Evolutionary conservation across 495 filamentous ascomycete species (phyloP).

Genomic region (Penicillium mononematosum): DNA sequence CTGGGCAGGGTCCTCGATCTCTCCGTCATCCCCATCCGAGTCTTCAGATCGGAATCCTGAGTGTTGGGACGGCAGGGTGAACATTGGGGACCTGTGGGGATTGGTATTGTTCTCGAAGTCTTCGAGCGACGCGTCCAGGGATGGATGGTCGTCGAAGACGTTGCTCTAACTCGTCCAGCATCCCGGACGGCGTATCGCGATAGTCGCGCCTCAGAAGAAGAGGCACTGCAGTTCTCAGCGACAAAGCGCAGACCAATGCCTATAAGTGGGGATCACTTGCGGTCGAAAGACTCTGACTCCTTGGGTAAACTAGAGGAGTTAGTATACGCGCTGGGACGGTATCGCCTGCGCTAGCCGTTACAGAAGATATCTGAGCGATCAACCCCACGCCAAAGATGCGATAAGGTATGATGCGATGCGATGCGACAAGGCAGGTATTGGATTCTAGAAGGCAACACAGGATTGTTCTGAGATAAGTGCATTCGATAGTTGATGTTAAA

Average conservation of each 20-base stretch:
- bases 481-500: constrained; percentile 13
- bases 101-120: constrained; percentile 67
- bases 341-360: constrained; percentile 19
- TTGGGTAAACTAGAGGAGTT: constrained; percentile 16
- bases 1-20: constrained; percentile 27
- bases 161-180: constrained; percentile 51
- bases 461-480: constrained; percentile 7
- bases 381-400: constrained; percentile 21
- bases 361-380: constrained; percentile 14
- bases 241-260: constrained; percentile 22
- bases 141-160: constrained; percentile 65
- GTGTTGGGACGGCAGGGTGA: constrained; percentile 67
- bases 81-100: constrained; percentile 51
- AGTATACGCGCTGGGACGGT: constrained; percentile 20
- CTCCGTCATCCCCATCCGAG: constrained; percentile 48
- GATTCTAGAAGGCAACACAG: constrained; percentile 4
- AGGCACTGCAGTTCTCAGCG: constrained; percentile 18
- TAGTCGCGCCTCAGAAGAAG: constrained; percentile 24
- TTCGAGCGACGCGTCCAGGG: constrained; percentile 69
- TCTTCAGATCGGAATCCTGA: constrained; percentile 72
- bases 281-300: constrained; percentile 6
- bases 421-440: constrained; percentile 16
- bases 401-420: constrained; percentile 14
- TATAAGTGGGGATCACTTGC: constrained; percentile 11
- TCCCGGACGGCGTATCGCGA: constrained; percentile 43